Evolutionary conservation across 1,139 yeast species (phyloP).

Genomic region (Blastobotrys petasosporus): DNA sequence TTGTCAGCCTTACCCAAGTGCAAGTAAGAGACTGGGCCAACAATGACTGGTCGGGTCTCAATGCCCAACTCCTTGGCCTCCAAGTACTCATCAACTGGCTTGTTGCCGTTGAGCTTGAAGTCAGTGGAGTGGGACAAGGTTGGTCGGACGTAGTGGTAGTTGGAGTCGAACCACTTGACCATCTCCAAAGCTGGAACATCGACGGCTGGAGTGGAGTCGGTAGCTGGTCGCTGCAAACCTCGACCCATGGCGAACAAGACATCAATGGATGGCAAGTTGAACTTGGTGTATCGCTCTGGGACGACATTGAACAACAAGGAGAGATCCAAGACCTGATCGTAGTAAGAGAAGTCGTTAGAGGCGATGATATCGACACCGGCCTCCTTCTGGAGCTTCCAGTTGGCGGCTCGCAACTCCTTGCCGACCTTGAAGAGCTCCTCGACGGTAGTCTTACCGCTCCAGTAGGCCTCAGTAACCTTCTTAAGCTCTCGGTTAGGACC

Average conservation of each 20-base stretch:
- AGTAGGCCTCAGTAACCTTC: conserved; percentile 97
- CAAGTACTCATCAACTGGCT: conserved; percentile 95
- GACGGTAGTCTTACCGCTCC: conserved; percentile 86
- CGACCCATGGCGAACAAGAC: conserved; percentile 99
- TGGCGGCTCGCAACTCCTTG: conserved; percentile 88
- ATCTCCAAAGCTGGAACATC: conserved; percentile 99
- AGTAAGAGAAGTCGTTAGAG: conserved; percentile 96
- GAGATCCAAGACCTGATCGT: conserved; percentile 93
- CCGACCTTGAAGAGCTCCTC: conserved; percentile 90
- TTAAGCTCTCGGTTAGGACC: conserved; percentile 98
- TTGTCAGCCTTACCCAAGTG: conserved; percentile 97
- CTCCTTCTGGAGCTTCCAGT: conserved; percentile 96
- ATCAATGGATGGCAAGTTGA: conserved; percentile 82
- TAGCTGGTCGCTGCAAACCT: conserved; percentile 97
- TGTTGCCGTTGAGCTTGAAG: conserved; percentile 91
- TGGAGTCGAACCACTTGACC: conserved; percentile 99
- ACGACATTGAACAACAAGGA: conserved; percentile 89
- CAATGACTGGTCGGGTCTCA: conserved; percentile 93
- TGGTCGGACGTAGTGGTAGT: conserved; percentile 99
- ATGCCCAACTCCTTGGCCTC: conserved; percentile 97
- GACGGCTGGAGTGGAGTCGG: conserved; percentile 79
- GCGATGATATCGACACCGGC: conserved; percentile 98
- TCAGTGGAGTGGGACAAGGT: conserved; percentile 93
- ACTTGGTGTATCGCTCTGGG: conserved; percentile 95
- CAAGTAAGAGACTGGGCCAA: conserved; percentile 95